Conservation (phyloP, 139 green algal genomes). For the Haematococcus lacustris region DNA sequence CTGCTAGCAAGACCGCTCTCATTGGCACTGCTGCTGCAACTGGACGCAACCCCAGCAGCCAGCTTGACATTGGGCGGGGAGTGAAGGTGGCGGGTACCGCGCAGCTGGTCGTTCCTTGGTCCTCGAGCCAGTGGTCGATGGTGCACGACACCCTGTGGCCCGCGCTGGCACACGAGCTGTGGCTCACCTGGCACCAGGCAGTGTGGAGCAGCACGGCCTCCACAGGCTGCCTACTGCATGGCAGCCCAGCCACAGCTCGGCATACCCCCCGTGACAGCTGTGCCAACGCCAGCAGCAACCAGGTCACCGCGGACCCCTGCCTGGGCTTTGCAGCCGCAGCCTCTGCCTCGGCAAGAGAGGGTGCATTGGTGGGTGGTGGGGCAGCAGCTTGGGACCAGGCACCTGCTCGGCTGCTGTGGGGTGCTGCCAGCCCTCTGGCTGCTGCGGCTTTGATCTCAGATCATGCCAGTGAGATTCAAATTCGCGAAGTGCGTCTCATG, state of each 20-base stretch:
- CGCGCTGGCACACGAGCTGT: constrained; percentile 63
- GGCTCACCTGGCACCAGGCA: constrained; percentile 59
- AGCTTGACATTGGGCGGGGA: too few relatives aligned
- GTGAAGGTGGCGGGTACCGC: too few relatives aligned
- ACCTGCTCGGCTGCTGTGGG: constrained; percentile 1
- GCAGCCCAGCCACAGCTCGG: neutral
- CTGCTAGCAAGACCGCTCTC: too few relatives aligned
- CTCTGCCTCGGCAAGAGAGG: too few relatives aligned
- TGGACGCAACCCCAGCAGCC: too few relatives aligned
- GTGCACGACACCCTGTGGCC: constrained; percentile 27
- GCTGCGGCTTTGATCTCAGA: neutral
- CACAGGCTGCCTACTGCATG: constrained; percentile 5
- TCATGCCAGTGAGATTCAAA: neutral
- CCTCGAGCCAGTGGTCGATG: constrained; percentile 25
- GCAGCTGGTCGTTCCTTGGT: too few relatives aligned
- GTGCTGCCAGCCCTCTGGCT: neutral
- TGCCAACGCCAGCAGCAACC: neutral
- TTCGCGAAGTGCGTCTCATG: constrained; percentile 35
- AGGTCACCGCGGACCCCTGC: too few relatives aligned
- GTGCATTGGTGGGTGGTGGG: too few relatives aligned
- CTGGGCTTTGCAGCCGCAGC: too few relatives aligned
- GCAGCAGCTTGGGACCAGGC: too few relatives aligned
- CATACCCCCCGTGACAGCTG: too few relatives aligned
- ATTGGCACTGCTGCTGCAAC: too few relatives aligned
- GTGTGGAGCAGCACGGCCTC: constrained; percentile 24